Evolutionary conservation across 345 rosid species (phyloP).

Genomic region (Acer yangbiense): DNA sequence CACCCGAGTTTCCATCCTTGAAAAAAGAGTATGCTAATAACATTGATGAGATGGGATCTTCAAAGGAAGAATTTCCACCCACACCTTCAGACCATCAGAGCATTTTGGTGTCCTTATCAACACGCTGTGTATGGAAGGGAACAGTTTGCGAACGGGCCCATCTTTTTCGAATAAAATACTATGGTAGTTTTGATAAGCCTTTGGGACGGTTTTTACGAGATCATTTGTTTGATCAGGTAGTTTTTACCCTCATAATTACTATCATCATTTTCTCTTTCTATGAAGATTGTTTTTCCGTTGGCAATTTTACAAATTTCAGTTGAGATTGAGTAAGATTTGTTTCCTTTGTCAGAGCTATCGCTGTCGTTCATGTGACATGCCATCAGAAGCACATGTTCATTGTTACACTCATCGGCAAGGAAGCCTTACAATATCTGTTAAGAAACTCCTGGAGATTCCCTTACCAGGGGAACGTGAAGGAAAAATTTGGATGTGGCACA

Average conservation of each 20-base stretch:
- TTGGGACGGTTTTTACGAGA: slow-evolving; percentile 87
- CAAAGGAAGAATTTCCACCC: slow-evolving; percentile 86
- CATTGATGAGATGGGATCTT: slow-evolving; percentile 51
- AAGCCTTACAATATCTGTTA: slow-evolving; percentile 91
- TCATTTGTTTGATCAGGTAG: slow-evolving; percentile 92
- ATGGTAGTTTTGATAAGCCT: slow-evolving; percentile 92
- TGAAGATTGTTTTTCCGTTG: slow-evolving; percentile 1
- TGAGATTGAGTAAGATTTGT: slow-evolving; percentile 17
- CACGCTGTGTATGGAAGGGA: slow-evolving; percentile 94
- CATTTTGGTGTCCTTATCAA: slow-evolving; percentile 91
- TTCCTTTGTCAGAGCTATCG: slow-evolving; percentile 50
- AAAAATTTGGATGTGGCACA: slow-evolving; percentile 99
- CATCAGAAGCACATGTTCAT: slow-evolving; percentile 95
- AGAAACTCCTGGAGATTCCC: slow-evolving; percentile 59
- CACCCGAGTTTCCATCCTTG: slow-evolving; percentile 29
- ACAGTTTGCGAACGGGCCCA: slow-evolving; percentile 89
- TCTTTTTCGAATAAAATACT: slow-evolving; percentile 89
- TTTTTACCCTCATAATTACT: slow-evolving; percentile 6
- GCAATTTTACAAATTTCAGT: neutral
- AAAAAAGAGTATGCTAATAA: slow-evolving; percentile 32
- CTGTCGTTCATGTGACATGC: slow-evolving; percentile 84
- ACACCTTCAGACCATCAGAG: slow-evolving; percentile 93
- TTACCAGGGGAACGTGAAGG: slow-evolving; percentile 91
- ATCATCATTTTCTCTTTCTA: slow-evolving; percentile 7
- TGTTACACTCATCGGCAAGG: slow-evolving; percentile 97